Evolutionary conservation across 2,329 filamentous ascomycete species (phyloP).

Genomic region (Nigrospora oryzae): DNA sequence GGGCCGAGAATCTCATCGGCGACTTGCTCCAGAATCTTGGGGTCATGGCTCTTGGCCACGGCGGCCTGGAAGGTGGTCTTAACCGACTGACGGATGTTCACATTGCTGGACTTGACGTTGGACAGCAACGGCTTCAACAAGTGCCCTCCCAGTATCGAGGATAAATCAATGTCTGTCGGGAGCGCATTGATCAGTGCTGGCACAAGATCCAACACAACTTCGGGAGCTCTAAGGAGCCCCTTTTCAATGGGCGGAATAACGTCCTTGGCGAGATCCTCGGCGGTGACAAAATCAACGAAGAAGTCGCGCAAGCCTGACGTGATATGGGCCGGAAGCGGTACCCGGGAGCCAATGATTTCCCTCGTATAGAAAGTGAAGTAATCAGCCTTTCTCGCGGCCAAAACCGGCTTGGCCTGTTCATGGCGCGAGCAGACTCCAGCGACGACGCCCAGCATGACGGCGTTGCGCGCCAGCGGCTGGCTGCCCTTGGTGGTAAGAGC

Average conservation of each 20-base stretch:
- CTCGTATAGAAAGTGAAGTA: conserved; percentile 79
- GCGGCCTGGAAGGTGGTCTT: conserved; percentile 61
- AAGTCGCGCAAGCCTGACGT: conserved; percentile 72
- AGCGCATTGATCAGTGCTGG: conserved; percentile 65
- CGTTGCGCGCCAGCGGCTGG: conserved; percentile 59
- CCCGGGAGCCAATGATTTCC: conserved; percentile 75
- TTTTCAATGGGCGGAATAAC: conserved; percentile 81
- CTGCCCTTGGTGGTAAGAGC: conserved; percentile 61
- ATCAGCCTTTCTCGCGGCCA: conserved; percentile 60
- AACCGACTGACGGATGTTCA: conserved; percentile 66
- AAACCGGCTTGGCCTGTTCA: conserved; percentile 47
- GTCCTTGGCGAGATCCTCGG: conserved; percentile 67
- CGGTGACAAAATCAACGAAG: conserved; percentile 64
- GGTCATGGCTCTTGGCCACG: conserved; percentile 46
- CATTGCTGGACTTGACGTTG: conserved; percentile 85
- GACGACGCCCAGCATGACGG: conserved; percentile 73
- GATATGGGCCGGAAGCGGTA: conserved; percentile 61
- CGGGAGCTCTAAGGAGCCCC: conserved; percentile 77
- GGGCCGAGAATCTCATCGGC: conserved; percentile 71
- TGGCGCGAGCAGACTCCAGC: conserved; percentile 79
- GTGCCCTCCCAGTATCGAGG: conserved; percentile 60
- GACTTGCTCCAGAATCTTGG: conserved; percentile 54
- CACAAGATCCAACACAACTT: conserved; percentile 77
- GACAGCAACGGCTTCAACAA: conserved; percentile 82
- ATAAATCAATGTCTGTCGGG: conserved; percentile 65